phyloP scores from a whole-genome alignment of 176 grass and related monocot species.

The Zoysia japonica region DNA sequence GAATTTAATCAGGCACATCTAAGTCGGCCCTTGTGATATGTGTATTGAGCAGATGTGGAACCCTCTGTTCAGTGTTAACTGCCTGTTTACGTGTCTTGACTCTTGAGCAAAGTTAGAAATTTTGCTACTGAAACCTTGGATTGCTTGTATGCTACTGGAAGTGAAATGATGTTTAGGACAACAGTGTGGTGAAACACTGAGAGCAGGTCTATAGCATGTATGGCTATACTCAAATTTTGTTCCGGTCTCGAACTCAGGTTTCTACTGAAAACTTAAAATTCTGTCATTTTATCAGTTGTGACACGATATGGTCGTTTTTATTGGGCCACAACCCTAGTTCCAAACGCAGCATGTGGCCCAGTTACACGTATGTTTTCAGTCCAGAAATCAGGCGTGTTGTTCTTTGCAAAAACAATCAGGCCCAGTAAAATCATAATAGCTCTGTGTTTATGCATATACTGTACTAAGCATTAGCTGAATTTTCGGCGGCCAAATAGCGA shows the following conservation, averaged over 20 bases:
- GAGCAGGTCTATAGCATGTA: background rate
- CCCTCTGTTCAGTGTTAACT: background rate
- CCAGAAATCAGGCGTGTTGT: background rate
- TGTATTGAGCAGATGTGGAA: background rate
- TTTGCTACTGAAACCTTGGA: conserved; percentile 3
- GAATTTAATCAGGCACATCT: conserved; percentile 8
- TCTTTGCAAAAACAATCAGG: background rate
- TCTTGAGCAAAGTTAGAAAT: conserved; percentile 13
- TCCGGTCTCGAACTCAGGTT: background rate
- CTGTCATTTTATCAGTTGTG: background rate
- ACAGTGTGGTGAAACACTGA: background rate
- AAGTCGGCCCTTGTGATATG: background rate
- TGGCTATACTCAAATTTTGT: background rate
- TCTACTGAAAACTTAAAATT: too few species aligned
- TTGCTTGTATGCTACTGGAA: background rate
- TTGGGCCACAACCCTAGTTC: background rate
- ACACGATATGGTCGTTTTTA: too few species aligned
- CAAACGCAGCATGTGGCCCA: background rate
- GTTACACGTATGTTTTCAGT: background rate
- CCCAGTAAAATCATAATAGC: background rate
- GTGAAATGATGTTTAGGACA: background rate
- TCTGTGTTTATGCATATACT: too few species aligned
- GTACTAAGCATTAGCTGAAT: background rate
- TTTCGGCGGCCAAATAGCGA: background rate
- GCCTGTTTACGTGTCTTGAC: background rate